These are phyloP conservation scores for Hyparrhenia diplandra DNA, from an alignment of 176 grass and related monocot genomes.

Conservation along the genomic window DNA sequence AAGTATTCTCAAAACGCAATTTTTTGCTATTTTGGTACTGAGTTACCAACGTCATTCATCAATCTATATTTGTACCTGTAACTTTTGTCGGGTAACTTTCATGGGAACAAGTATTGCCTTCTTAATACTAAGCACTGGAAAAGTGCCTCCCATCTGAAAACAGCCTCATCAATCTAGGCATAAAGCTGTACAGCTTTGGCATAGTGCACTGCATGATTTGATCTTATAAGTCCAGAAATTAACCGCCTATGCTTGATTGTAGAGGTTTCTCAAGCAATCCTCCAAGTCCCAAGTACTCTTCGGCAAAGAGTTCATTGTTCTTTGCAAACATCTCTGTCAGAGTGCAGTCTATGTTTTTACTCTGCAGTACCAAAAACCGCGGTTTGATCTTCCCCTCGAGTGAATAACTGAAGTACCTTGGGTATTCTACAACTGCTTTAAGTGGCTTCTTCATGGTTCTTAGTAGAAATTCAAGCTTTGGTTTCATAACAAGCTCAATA, in stretches of 20 bases:
- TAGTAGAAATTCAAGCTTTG: slow-evolving; percentile 81
- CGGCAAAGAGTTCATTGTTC: slow-evolving; percentile 72
- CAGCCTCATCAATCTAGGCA: not conserved
- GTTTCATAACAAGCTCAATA: slow-evolving; percentile 64
- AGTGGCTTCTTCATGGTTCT: slow-evolving; percentile 67
- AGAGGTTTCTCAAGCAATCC: slow-evolving; percentile 39
- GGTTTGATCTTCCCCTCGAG: slow-evolving; percentile 78
- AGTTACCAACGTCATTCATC: not conserved
- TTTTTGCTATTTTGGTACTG: not conserved
- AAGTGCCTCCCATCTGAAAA: slow-evolving; percentile 1
- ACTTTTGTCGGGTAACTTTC: not conserved
- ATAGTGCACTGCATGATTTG: not conserved
- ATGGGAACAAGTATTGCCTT: slow-evolving; percentile 8
- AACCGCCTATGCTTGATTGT: slow-evolving; percentile 21
- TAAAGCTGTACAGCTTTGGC: not conserved
- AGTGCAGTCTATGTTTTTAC: slow-evolving; percentile 56
- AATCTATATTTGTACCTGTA: not conserved
- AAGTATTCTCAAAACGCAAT: not conserved
- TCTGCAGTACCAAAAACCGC: slow-evolving; percentile 54
- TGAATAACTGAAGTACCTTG: slow-evolving; percentile 90
- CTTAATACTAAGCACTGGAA: not conserved
- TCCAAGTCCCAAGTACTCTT: slow-evolving; percentile 54
- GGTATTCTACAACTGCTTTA: slow-evolving; percentile 67
- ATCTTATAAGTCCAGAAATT: slow-evolving; percentile 2
- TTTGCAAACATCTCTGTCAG: slow-evolving; percentile 81